phyloP scores from a whole-genome alignment of 2,329 filamentous ascomycete species.

The Akanthomyces dipterigenus region DNA sequence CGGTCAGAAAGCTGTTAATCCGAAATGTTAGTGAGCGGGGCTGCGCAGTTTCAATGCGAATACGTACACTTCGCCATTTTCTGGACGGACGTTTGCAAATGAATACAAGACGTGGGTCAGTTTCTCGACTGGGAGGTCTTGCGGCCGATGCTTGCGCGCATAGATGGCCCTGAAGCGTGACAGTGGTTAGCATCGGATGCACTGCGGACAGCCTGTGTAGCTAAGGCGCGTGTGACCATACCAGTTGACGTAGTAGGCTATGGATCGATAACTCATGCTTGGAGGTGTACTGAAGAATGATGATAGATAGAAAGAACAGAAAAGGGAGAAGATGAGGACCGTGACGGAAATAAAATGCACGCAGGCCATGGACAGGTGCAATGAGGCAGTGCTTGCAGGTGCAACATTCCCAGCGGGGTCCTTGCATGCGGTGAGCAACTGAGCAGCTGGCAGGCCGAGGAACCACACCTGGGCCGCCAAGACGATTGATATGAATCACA shows the following conservation, averaged over 20 bases:
- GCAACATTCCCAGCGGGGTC: conserved; percentile 1
- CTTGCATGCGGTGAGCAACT: neutral
- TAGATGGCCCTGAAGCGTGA: conserved; percentile 63
- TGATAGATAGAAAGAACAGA: neutral
- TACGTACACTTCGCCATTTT: conserved; percentile 68
- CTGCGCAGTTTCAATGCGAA: neutral
- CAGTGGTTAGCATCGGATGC: conserved; percentile 16
- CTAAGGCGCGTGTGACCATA: conserved; percentile 14
- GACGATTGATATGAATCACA: neutral
- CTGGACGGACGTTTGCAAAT: conserved; percentile 78
- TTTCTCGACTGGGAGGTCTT: conserved; percentile 72
- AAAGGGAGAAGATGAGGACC: neutral
- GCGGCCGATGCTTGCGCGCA: conserved; percentile 74
- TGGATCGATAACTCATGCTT: conserved; percentile 49
- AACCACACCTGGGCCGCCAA: neutral
- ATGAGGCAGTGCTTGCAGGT: conserved; percentile 8
- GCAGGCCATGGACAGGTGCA: conserved; percentile 7
- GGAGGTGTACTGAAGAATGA: neutral
- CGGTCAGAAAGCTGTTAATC: conserved; percentile 42
- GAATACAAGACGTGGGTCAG: conserved; percentile 87
- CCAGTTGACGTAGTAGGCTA: conserved; percentile 72
- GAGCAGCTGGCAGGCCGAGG: neutral
- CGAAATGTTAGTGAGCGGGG: neutral
- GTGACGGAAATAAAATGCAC: conserved; percentile 1
- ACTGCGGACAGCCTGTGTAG: neutral